A percentile compares a stretch with the other conserved stretches of the same genome.
These are phyloP conservation scores for Colletotrichum godetiae DNA, from an alignment of 2,329 filamentous ascomycete species.

Conservation along the genomic window DNA sequence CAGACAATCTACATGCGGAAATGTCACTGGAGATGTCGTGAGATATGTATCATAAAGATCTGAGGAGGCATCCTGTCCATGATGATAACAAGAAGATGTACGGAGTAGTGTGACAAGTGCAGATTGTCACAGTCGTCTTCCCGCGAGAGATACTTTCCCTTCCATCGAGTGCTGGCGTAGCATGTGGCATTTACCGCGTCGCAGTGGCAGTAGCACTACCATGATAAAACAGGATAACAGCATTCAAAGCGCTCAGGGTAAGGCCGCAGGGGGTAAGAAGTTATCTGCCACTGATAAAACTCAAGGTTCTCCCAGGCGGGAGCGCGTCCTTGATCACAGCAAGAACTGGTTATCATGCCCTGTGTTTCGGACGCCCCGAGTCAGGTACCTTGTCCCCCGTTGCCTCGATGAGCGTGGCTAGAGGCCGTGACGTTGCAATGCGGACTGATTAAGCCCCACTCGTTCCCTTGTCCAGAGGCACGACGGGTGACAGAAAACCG, in stretches of 20 bases:
- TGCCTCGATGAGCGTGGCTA: neutral
- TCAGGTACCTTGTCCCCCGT: neutral
- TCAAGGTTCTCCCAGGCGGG: neutral
- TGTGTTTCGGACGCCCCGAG: neutral
- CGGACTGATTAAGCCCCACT: neutral
- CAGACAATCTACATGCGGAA: neutral
- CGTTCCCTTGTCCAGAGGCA: neutral
- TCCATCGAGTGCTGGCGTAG: neutral
- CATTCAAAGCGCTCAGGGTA: neutral
- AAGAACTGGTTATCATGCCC: neutral
- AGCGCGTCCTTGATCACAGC: neutral
- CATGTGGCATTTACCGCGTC: neutral
- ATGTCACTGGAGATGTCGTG: neutral
- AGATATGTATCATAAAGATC: neutral
- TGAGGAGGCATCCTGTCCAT: neutral
- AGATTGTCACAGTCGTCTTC: neutral
- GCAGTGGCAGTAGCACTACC: neutral
- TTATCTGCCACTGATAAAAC: neutral
- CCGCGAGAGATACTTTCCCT: neutral
- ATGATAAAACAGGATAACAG: conserved; percentile 9
- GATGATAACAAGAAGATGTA: neutral
- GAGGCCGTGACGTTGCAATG: neutral
- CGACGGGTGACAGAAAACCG: neutral
- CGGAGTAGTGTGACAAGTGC: neutral
- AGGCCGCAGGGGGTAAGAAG: neutral